phyloP scores from a whole-genome alignment of 108 stramenopile species.

The Pseudonitzschia delicatissima region DNA sequence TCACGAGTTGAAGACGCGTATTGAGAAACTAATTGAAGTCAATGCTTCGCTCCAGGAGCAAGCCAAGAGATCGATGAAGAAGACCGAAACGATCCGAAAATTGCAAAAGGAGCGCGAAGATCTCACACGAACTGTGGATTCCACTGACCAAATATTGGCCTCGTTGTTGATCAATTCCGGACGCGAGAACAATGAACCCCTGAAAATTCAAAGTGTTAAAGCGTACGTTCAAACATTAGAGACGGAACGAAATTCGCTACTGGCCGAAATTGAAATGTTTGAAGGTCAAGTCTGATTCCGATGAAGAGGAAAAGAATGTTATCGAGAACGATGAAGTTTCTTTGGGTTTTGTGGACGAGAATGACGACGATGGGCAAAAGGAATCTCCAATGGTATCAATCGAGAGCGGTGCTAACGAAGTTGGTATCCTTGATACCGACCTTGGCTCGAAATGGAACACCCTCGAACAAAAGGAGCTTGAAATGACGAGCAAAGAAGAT shows the following conservation, averaged over 20 bases:
- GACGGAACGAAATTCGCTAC: not conserved
- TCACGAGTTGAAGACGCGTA: slow-evolving; percentile 1
- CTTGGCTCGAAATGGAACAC: slow-evolving; percentile 12
- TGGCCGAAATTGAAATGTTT: not conserved
- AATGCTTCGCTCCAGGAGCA: not conserved
- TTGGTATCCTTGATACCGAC: not conserved
- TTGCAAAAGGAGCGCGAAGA: slow-evolving; percentile 12
- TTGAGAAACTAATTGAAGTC: not conserved
- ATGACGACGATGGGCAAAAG: no score
- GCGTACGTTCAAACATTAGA: slow-evolving; percentile 5
- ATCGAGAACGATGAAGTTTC: not conserved
- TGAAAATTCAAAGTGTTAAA: slow-evolving; percentile 4
- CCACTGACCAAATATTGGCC: not conserved
- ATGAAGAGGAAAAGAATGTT: not conserved
- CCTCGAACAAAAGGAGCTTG: slow-evolving; percentile 5
- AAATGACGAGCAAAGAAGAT: slow-evolving; percentile 5
- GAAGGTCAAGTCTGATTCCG: not conserved
- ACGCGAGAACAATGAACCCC: not conserved
- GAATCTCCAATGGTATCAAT: not conserved
- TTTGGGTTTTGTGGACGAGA: not conserved
- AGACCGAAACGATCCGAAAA: slow-evolving; percentile 7
- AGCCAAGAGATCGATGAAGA: not conserved
- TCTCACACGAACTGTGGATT: not conserved
- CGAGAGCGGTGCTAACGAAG: slow-evolving; percentile 1
- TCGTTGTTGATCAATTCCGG: not conserved